Percentiles rank a stretch among this genome's conserved stretches.
Evolutionary conservation across 2,329 filamentous ascomycete genomes (phyloP).

Genomic region (Colletotrichum tropicale): DNA sequence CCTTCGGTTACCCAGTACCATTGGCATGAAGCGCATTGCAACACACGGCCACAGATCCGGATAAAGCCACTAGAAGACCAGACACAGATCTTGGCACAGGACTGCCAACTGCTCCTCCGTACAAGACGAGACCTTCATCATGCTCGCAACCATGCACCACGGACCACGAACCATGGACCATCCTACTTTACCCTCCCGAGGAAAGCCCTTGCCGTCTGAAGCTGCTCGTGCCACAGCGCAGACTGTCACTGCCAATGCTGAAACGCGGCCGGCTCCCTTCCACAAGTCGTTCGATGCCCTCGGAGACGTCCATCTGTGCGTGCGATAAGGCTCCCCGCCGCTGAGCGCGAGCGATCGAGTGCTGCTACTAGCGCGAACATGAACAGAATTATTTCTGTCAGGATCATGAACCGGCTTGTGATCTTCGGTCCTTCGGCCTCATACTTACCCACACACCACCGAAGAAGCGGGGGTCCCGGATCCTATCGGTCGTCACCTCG

Average conservation of each 20-base stretch:
- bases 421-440: slow-evolving; percentile 7
- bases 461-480: background rate
- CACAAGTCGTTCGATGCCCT: slow-evolving; percentile 7
- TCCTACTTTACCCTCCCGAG: slow-evolving; percentile 2
- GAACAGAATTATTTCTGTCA: slow-evolving; percentile 5
- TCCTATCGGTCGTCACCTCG: background rate
- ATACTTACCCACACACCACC: background rate
- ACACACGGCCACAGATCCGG: background rate
- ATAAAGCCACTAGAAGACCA: background rate
- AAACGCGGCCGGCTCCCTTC: slow-evolving; percentile 10
- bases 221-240: slow-evolving; percentile 13
- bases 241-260: slow-evolving; percentile 11
- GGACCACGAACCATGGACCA: background rate
- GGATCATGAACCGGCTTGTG: background rate
- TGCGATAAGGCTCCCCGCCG: background rate
- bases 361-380: background rate
- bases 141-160: background rate
- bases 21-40: background rate
- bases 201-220: slow-evolving; percentile 16
- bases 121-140: background rate
- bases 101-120: background rate
- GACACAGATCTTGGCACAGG: background rate
- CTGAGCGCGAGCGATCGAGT: background rate
- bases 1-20: background rate
- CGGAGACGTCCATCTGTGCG: background rate